Conservation (phyloP, 1,139 yeast genomes). For the Zygosaccharomyces pseudobailii region DNA sequence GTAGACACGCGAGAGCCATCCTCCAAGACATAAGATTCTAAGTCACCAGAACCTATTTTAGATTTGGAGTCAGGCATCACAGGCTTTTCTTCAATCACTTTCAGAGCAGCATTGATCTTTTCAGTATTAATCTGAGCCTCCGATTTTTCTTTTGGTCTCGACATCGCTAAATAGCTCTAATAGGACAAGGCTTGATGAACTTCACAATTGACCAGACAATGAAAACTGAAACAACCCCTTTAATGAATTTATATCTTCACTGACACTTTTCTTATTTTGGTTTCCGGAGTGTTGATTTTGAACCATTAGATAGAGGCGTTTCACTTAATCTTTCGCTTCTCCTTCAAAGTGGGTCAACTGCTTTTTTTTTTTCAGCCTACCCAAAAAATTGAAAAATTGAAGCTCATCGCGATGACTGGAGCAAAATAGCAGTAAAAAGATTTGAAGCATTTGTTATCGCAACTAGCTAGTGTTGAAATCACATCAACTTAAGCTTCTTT, state of each 20-base stretch:
- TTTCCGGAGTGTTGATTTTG: background rate
- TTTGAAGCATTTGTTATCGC: too few relatives aligned
- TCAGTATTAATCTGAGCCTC: constrained; percentile 40
- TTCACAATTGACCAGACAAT: background rate
- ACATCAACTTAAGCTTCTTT: background rate
- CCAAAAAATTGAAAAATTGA: constrained; percentile 7
- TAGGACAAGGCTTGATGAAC: background rate
- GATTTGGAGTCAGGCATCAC: constrained; percentile 6
- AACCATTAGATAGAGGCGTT: background rate
- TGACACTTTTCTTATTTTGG: background rate
- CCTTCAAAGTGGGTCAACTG: constrained; percentile 1
- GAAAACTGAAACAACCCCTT: background rate
- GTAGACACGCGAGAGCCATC: constrained; percentile 68
- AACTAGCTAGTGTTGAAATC: background rate
- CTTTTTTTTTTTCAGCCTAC: background rate
- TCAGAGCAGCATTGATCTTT: constrained; percentile 71
- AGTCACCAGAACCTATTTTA: constrained; percentile 37
- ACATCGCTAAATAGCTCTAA: background rate
- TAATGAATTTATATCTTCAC: background rate
- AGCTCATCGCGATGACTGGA: constrained; percentile 14
- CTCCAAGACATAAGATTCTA: constrained; percentile 56
- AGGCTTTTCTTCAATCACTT: constrained; percentile 58
- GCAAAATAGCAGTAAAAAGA: constrained; percentile 4
- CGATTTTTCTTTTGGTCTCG: constrained; percentile 7
- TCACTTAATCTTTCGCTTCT: background rate